Conservation (phyloP, 2,329 filamentous ascomycete genomes). For the Pseudocercospora eumusae region DNA sequence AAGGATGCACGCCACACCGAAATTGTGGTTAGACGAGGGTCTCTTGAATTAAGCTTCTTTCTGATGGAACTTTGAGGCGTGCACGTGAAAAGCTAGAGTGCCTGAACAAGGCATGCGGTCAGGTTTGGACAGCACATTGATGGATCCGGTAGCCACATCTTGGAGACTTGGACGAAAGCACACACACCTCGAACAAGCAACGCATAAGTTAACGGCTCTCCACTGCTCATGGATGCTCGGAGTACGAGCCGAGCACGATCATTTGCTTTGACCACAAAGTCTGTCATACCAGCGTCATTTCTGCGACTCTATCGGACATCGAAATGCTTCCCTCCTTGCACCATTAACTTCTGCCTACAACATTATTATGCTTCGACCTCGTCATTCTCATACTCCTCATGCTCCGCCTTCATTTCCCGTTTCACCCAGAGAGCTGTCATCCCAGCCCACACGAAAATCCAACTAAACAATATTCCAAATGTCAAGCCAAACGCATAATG, state of each 20-base stretch:
- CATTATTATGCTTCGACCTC: slow-evolving; percentile 28
- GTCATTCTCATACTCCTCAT: slow-evolving; percentile 34
- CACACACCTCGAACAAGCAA: background rate
- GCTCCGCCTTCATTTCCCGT: slow-evolving; percentile 36
- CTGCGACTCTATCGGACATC: slow-evolving; percentile 4
- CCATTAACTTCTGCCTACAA: background rate
- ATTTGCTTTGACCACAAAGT: background rate
- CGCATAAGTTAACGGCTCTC: background rate
- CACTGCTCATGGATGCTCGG: background rate
- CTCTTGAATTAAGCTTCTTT: slow-evolving; percentile 3
- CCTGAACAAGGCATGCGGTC: background rate
- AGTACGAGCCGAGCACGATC: background rate
- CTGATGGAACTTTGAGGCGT: background rate
- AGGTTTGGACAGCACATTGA: background rate
- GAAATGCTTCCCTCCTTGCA: background rate
- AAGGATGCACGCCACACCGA: background rate
- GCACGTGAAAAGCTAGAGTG: background rate
- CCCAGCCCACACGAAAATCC: slow-evolving; percentile 35
- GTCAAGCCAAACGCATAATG: slow-evolving; percentile 37
- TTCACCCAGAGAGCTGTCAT: slow-evolving; percentile 31
- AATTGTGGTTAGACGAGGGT: background rate
- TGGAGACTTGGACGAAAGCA: background rate
- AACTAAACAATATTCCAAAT: slow-evolving; percentile 36
- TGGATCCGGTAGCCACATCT: background rate
- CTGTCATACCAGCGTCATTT: slow-evolving; percentile 2